Evolutionary conservation across 108 stramenopile genomes (phyloP).

Genomic region (Ochromonas danica): DNA sequence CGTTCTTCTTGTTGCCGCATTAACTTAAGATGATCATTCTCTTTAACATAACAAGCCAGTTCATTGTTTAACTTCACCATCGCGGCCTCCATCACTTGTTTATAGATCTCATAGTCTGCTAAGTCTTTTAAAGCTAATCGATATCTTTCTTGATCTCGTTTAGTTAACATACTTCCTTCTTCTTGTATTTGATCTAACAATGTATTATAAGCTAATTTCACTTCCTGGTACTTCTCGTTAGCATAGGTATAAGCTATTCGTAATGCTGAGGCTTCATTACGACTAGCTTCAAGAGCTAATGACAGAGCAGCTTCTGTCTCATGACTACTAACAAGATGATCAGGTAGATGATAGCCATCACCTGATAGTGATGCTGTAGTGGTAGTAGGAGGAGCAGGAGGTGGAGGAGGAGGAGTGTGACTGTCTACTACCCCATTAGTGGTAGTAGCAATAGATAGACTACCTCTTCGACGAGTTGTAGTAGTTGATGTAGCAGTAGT

Average conservation of each 20-base stretch:
- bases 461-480: too few species aligned
- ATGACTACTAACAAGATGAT: not conserved
- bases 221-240: not conserved
- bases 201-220: not conserved
- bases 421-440: too few species aligned
- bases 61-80: slow-evolving; percentile 3
- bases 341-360: too few species aligned
- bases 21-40: not conserved
- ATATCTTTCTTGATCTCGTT: not conserved
- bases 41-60: not conserved
- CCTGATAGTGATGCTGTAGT: too few species aligned
- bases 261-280: slow-evolving; percentile 20
- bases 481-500: too few species aligned
- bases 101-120: slow-evolving; percentile 26
- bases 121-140: not conserved
- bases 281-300: slow-evolving; percentile 11
- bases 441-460: too few species aligned
- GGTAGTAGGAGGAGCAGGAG: too few species aligned
- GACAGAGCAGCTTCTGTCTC: slow-evolving; percentile 2
- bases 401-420: too few species aligned
- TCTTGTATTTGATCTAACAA: not conserved
- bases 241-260: not conserved
- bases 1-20: not conserved
- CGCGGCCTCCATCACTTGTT: slow-evolving; percentile 33
- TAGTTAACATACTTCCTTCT: not conserved